phyloP scores from a whole-genome alignment of 306 rosid species.

The Dicorynia guianensis region DNA sequence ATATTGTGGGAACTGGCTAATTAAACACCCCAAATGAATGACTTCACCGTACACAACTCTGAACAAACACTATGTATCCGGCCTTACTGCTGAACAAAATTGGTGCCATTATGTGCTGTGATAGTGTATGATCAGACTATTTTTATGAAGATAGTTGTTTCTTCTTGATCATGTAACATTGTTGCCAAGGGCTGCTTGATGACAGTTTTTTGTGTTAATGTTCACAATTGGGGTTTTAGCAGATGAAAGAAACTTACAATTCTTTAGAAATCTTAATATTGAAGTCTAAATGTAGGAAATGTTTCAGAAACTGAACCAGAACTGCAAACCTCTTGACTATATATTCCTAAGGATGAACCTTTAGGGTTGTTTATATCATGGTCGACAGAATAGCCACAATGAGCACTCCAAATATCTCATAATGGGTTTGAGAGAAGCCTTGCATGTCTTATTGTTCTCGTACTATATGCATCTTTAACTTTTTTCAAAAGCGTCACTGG shows the following conservation, averaged over 20 bases:
- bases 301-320: neutral
- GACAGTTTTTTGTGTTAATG: slow-evolving; percentile 31
- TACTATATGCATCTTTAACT: slow-evolving; percentile 5
- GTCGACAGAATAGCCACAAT: too few species aligned
- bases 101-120: slow-evolving; percentile 26
- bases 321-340: slow-evolving; percentile 3
- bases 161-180: slow-evolving; percentile 25
- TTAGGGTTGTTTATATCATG: slow-evolving; percentile 6
- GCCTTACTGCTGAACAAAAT: slow-evolving; percentile 35
- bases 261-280: neutral
- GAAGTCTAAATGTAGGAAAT: neutral
- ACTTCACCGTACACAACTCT: slow-evolving; percentile 17
- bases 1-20: slow-evolving; percentile 35
- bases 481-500: slow-evolving; percentile 5
- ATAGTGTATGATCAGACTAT: slow-evolving; percentile 4
- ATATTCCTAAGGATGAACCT: neutral
- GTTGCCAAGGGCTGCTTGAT: slow-evolving; percentile 34
- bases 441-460: neutral
- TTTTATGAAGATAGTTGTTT: slow-evolving; percentile 33
- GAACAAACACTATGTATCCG: slow-evolving; percentile 38
- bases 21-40: slow-evolving; percentile 19
- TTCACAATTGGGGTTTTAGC: slow-evolving; percentile 15
- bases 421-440: neutral
- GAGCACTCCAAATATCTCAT: too few species aligned
- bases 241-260: neutral